phyloP scores from a whole-genome alignment of 2,329 filamentous ascomycete species.

The Xylaria sp. region DNA sequence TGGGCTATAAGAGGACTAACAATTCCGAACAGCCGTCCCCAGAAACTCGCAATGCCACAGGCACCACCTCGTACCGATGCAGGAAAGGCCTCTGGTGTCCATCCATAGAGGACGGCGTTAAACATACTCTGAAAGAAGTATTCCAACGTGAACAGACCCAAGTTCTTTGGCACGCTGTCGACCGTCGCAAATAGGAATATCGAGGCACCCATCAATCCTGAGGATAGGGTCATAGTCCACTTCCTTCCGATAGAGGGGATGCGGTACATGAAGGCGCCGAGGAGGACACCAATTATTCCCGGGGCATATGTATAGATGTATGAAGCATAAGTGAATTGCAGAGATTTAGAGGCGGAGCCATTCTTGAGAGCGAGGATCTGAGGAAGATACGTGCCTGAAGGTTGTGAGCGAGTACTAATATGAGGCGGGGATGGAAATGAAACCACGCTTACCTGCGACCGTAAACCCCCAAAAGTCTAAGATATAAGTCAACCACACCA shows the following conservation, averaged over 20 bases:
- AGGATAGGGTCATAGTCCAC: constrained; percentile 29
- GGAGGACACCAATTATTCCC: constrained; percentile 28
- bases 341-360: constrained; percentile 17
- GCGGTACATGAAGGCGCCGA: constrained; percentile 26
- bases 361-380: constrained; percentile 34
- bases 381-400: constrained; percentile 30
- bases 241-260: constrained; percentile 30
- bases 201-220: constrained; percentile 27
- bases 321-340: constrained; percentile 31
- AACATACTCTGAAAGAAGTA: constrained; percentile 56
- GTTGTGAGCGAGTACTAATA: background rate
- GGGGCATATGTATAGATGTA: constrained; percentile 35
- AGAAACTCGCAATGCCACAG: constrained; percentile 52
- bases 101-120: constrained; percentile 56
- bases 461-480: constrained; percentile 34
- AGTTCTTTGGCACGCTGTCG: constrained; percentile 57
- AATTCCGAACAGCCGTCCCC: constrained; percentile 30
- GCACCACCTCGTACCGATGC: constrained; percentile 66
- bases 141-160: constrained; percentile 50
- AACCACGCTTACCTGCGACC: constrained; percentile 14
- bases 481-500: constrained; percentile 34
- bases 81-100: constrained; percentile 68
- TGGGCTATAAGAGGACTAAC: constrained; percentile 28
- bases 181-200: constrained; percentile 32
- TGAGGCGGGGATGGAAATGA: background rate